Base-by-base conservation (phyloP, 495 filamentous ascomycete genomes). In the Penicillium nucicola region DNA sequence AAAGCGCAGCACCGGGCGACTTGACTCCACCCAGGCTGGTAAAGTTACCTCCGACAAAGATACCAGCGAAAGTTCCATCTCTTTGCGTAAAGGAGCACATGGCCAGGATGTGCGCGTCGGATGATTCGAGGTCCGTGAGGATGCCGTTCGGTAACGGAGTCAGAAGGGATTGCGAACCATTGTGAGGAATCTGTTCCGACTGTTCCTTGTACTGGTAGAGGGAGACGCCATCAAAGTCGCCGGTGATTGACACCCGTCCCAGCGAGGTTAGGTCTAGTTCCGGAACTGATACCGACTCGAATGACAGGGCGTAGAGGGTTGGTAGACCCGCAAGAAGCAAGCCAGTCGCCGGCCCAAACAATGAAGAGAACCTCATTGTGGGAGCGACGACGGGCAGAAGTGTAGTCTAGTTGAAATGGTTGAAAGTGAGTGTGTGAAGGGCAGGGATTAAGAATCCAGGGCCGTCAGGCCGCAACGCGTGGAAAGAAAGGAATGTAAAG, bases 11-110 rank as follows among this genome's bases (percentile, higher is more conserved):
- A 23, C 88, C 91, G 39, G 83, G 80, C 11, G 91, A 85, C 65
- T 89, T 73, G 36, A 84, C 74, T 39, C 82, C 83, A 30, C 84
- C 88, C 32, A 98, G 68, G 60, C 88, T 95, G n/a, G 92, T 97
- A 66, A 99, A 99, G 71, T 96, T 97, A 12, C 93, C 93, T 19
- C 86, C 93, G 4, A 97, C 79, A 18, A 97, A 83, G 22, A 96
- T 81, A 11, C 89, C 89, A 14, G 80, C 76, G 31, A 85, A 71
- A 4, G 70, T 80, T 41, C 88, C 88, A 66, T 88, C 76, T 34
- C 77, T 77, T 65, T 80, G 70, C 14, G 83, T 75, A 62, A 92
- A 92, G 15, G 86, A 72, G 71, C 95, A 97, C 87, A 97, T 91
- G 30, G 87, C 77, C 57, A 81, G 78, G 56, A 98, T 96, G 19